Conservation (phyloP, 257 asterid species). For the Leonotis leonurus region DNA sequence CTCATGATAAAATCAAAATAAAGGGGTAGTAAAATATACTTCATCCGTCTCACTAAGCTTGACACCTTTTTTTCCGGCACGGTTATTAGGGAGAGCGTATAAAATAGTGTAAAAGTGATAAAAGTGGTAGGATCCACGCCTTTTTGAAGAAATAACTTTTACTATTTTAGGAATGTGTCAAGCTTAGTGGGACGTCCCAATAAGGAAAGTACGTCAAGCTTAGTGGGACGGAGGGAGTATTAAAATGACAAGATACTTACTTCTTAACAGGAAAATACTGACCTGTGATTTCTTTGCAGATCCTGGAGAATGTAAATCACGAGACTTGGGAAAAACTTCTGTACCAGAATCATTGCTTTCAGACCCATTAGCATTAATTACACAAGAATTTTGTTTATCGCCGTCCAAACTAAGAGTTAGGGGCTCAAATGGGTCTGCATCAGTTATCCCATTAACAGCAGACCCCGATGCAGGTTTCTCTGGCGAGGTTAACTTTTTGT, state of each 20-base stretch:
- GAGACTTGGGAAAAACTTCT: conserved; percentile 29
- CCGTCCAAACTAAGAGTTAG: conserved; percentile 26
- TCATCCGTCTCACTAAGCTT: too few relatives aligned
- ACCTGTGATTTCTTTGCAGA: conserved; percentile 38
- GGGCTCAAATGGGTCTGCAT: conserved; percentile 24
- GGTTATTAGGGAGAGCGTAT: too few relatives aligned
- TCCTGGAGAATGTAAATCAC: conserved; percentile 30
- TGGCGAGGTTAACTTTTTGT: conserved; percentile 36
- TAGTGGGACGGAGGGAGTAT: background rate
- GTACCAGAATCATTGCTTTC: conserved; percentile 33
- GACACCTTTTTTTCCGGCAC: too few relatives aligned
- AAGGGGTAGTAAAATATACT: background rate
- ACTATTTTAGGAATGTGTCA: too few relatives aligned
- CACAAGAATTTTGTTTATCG: conserved; percentile 25
- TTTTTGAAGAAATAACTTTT: too few relatives aligned
- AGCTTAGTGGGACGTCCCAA: too few relatives aligned
- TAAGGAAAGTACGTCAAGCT: too few relatives aligned
- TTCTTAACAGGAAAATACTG: background rate
- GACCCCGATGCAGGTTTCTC: conserved; percentile 43
- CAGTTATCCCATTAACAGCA: conserved; percentile 27
- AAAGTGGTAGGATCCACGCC: too few relatives aligned
- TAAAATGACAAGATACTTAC: background rate
- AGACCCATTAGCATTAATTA: conserved; percentile 26
- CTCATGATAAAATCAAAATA: background rate
- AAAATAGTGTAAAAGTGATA: too few relatives aligned